Evolutionary conservation across 345 rosid genomes (phyloP), one percentile per base, ranked within the genome.

Genomic region (Lenwebbia sp.): DNA sequence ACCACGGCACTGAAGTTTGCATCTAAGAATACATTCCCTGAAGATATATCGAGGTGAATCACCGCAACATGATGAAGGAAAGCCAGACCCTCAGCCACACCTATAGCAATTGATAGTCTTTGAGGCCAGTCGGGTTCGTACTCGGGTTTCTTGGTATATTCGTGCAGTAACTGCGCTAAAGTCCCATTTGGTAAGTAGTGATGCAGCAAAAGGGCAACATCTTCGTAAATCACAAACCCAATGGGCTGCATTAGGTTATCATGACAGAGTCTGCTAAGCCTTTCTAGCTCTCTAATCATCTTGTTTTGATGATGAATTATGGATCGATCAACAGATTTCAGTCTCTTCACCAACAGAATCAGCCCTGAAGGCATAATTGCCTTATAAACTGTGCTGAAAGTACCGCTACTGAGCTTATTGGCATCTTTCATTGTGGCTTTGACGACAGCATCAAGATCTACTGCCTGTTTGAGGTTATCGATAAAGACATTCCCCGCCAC

Each of bases 341-440:
- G 93, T 83, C 92, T 95, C 93, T 94, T 94, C 83, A 94, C 99
- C 1, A 98, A 92, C 41, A 97, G 74, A 83, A 93, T 52, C 94
- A 96, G 89, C 87, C 99, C 99, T 3, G 99, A 97, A 87, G 99
- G 99, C 99, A 97, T 97, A 26, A 89, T 88, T 22, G 99, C 99
- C 88, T 95, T 94, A 92, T 94, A 97, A 87, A 96, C 92, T 7
- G 96, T 86, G 89, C 99, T 97, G 90, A 97, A 97, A 30, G 99
- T 97, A 82, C 99, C 99, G 4, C 88, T 92, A 87, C 91, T 94
- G 89, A 95, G 90, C 89, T 94, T 95, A 84, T 96, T 97, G 30
- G 98, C 91, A 54, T 97, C 99, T 89, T 94, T 97, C 89, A 95
- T 83, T 54, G 96, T 92, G 52, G 97, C 96, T 89, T 94, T 94